These are phyloP conservation scores for Geosiphon pyriformis DNA, from an alignment of 192 early-diverging fungal genomes.

Conservation along the genomic window DNA sequence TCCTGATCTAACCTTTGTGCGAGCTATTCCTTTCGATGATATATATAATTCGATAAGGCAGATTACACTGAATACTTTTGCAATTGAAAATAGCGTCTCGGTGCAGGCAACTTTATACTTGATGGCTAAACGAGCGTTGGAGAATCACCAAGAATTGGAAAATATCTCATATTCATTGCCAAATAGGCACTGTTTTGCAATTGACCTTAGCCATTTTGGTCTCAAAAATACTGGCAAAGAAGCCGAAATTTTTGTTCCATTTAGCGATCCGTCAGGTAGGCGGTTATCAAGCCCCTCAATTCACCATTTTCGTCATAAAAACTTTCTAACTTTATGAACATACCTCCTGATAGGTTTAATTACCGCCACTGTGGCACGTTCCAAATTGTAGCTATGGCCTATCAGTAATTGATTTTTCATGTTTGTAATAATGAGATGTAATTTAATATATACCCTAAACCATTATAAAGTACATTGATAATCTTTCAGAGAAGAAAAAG, in stretches of 20 bases:
- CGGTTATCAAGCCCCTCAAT: no score
- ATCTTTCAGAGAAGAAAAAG: no score
- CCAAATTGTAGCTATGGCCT: slow-evolving; percentile 3
- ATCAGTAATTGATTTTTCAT: neutral
- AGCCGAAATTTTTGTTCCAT: slow-evolving; percentile 67
- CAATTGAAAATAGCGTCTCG: slow-evolving; percentile 69
- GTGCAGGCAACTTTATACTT: slow-evolving; percentile 78
- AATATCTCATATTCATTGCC: slow-evolving; percentile 67
- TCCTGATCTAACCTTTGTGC: slow-evolving; percentile 23
- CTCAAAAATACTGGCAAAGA: slow-evolving; percentile 64
- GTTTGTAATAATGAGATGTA: no score
- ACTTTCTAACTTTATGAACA: neutral
- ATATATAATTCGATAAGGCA: slow-evolving; percentile 54
- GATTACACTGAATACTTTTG: slow-evolving; percentile 70
- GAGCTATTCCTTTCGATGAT: slow-evolving; percentile 43
- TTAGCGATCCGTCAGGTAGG: slow-evolving; percentile 63
- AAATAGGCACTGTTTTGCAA: slow-evolving; percentile 73
- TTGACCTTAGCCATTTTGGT: slow-evolving; percentile 66
- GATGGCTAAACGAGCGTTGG: slow-evolving; percentile 63
- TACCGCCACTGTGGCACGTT: slow-evolving; percentile 61
- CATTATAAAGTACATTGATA: no score
- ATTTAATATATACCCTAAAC: no score
- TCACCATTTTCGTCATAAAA: neutral
- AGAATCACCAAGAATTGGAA: slow-evolving; percentile 48
- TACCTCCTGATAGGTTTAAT: slow-evolving; percentile 44